A percentile compares a stretch with the other conserved stretches of the same genome.
phyloP scores from a whole-genome alignment of 1,139 yeast species.

The Magnusiomyces sp. region DNA sequence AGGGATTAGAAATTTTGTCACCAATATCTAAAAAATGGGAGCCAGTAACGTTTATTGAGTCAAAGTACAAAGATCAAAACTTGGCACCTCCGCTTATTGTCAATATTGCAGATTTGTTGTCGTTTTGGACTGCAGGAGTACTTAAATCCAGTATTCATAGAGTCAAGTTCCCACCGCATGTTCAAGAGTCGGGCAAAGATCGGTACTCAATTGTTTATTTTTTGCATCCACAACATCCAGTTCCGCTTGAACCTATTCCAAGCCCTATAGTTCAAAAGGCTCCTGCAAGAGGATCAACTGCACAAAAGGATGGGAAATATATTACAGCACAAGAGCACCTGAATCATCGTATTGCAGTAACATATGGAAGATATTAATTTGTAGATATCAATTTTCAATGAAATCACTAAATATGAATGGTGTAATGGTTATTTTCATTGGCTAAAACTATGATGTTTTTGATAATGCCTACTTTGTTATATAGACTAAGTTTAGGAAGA shows the following conservation, averaged over 20 bases:
- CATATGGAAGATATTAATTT: slow-evolving; percentile 34
- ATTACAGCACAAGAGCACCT: slow-evolving; percentile 63
- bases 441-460: too few species aligned
- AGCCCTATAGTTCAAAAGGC: slow-evolving; percentile 39
- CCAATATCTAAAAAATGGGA: slow-evolving; percentile 50
- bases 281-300: slow-evolving; percentile 22
- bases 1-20: slow-evolving; percentile 61
- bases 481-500: too few species aligned
- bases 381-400: too few species aligned
- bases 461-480: too few species aligned
- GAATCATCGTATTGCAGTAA: slow-evolving; percentile 53
- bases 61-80: slow-evolving; percentile 29
- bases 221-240: slow-evolving; percentile 67
- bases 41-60: slow-evolving; percentile 43
- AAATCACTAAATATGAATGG: too few species aligned
- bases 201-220: slow-evolving; percentile 77
- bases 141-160: slow-evolving; percentile 67
- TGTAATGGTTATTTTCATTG: too few species aligned
- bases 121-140: slow-evolving; percentile 72
- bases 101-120: slow-evolving; percentile 68
- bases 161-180: slow-evolving; percentile 52
- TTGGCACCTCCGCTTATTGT: slow-evolving; percentile 60
- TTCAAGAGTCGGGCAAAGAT: slow-evolving; percentile 50
- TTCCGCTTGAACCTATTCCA: slow-evolving; percentile 64
- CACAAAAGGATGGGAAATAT: slow-evolving; percentile 16